Conservation (phyloP, 192 early-diverging fungal species). For the Dimargaris cristalligena region DNA sequence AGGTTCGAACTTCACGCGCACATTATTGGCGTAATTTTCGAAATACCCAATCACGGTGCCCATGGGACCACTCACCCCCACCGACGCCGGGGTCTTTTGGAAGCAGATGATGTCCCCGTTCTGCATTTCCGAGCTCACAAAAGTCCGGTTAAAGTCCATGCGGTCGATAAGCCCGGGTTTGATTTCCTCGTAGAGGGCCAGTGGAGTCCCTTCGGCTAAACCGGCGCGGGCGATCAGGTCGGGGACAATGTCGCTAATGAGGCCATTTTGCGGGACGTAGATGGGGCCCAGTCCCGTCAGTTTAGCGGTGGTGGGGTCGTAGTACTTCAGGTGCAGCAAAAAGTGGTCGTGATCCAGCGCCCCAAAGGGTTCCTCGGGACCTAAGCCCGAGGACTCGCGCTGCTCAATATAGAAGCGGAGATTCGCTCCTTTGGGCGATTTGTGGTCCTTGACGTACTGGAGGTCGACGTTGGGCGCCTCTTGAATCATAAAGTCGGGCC, state of each 20-base stretch:
- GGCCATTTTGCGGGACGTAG: conserved; percentile 28
- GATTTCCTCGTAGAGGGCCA: conserved; percentile 74
- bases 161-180: conserved; percentile 83
- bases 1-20: conserved; percentile 55
- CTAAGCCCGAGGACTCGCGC: conserved; percentile 6
- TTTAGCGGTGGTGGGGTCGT: conserved; percentile 38
- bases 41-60: conserved; percentile 52
- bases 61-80: neutral
- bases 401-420: conserved; percentile 35
- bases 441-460: conserved; percentile 19
- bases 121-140: conserved; percentile 63
- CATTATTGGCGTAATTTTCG: conserved; percentile 51
- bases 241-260: conserved; percentile 44
- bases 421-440: conserved; percentile 19
- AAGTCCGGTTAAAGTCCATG: conserved; percentile 45
- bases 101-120: conserved; percentile 88
- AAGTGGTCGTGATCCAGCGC: conserved; percentile 16
- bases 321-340: conserved; percentile 77
- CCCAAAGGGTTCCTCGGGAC: conserved; percentile 14
- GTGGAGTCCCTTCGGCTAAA: conserved; percentile 33
- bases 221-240: conserved; percentile 32
- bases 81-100: conserved; percentile 37
- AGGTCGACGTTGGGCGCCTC: conserved; percentile 16
- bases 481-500: conserved; percentile 18
- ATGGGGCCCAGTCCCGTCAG: conserved; percentile 43